Base-by-base conservation (phyloP, 1,139 yeast species). In the Candida neerlandica region DNA sequence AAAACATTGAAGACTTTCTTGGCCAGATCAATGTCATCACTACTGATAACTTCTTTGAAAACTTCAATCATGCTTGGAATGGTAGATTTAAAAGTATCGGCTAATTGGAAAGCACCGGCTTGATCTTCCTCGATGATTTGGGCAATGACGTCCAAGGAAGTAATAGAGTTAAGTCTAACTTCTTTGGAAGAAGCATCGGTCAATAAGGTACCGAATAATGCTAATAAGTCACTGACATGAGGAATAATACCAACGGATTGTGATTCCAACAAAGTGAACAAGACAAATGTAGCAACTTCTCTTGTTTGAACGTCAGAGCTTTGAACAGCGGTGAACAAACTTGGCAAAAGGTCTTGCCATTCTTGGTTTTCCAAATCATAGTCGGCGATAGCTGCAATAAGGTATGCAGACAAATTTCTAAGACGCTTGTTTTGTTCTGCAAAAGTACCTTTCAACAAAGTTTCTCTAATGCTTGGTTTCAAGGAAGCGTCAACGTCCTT, bases 401-500 rank as follows among this genome's bases (percentile, higher is more conserved):
- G 89, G 68, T 97, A 84, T 10, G 98, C 91, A 50, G 88, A 81
- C 26, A 96, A 84, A 71, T 94, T 98, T 71, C 97, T 84, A 54
- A 92, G 87, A 52, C 82, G 75, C 62, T 89, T 84, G 52, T 81
- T 75, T 32, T 67, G 60, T 53, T 65, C 67, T 46, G 77, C 75
- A 68, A 91, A 84, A 41, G 96, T 84, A 55, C 84, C 79, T 56
- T 80, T 78, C 60, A 94, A 78, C 61, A 92, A 69, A 23, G 94
- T 78, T 41, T 76, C 74, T 65, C 89, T 85, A 64, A 94, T 85
- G 50, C 77, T 76, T 41, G 78, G 73, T 68, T 84, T 84, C 51
- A 81, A 64, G 7, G 76, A 59, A 23, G 70, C 80, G 59, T 85
- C 86, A 46, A 82, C 65, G 2, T 49, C 49, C 38, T 76, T 82